Conservation (phyloP, 192 early-diverging fungal genomes). For the Lunasporangiospora selenospora region DNA sequence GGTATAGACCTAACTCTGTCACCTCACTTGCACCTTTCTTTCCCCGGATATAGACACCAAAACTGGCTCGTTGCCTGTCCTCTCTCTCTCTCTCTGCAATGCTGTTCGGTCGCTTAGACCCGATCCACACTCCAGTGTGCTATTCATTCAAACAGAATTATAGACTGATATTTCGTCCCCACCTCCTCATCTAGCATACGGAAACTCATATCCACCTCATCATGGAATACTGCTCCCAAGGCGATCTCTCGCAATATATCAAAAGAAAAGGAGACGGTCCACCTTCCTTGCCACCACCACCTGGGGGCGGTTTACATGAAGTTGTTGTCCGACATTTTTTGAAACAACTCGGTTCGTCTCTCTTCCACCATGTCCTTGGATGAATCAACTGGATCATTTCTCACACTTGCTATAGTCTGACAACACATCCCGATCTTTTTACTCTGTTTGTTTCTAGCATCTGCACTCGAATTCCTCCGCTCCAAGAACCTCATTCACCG, state of each 20-base stretch:
- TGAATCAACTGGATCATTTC: no score
- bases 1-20: slow-evolving; percentile 55
- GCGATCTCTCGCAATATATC: slow-evolving; percentile 93
- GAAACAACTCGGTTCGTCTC: slow-evolving; percentile 72
- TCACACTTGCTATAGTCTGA: background rate
- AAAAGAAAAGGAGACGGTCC: slow-evolving; percentile 64
- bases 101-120: no score
- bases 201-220: slow-evolving; percentile 94
- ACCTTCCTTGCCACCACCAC: slow-evolving; percentile 58
- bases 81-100: no score
- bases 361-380: background rate
- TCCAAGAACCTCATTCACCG: slow-evolving; percentile 91
- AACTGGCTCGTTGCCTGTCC: background rate
- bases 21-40: background rate
- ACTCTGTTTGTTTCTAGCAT: slow-evolving; percentile 54
- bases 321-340: slow-evolving; percentile 85
- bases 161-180: slow-evolving; percentile 1
- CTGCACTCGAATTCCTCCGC: slow-evolving; percentile 89
- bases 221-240: slow-evolving; percentile 98
- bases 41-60: background rate
- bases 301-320: slow-evolving; percentile 83
- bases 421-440: background rate
- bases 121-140: no score
- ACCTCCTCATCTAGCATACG: slow-evolving; percentile 69
- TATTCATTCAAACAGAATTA: background rate